Conservation (phyloP, 257 asterid genomes). For the Dorcoceras hygrometricum region DNA sequence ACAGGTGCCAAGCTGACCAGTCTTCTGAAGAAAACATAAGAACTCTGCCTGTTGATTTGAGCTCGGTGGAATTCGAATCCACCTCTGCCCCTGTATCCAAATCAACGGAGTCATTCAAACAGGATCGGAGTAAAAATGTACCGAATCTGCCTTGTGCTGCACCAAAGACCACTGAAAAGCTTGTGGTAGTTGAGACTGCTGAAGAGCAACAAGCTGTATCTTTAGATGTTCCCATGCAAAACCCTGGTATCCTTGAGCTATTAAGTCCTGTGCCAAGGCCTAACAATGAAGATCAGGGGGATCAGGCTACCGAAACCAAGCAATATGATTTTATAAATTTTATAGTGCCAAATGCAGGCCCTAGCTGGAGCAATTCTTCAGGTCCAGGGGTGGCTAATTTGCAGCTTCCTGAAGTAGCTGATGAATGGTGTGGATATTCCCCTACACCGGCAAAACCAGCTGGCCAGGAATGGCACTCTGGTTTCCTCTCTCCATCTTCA, state of each 20-base stretch:
- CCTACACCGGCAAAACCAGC: slow-evolving; percentile 50
- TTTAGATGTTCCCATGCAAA: slow-evolving; percentile 28
- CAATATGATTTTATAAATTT: slow-evolving; percentile 34
- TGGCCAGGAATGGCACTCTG: slow-evolving; percentile 54
- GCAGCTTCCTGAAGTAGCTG: slow-evolving; percentile 49
- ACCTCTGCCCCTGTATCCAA: slow-evolving; percentile 27
- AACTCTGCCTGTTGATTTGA: slow-evolving; percentile 34
- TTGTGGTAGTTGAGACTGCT: slow-evolving; percentile 19
- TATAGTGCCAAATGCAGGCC: slow-evolving; percentile 43
- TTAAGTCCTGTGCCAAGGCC: slow-evolving; percentile 48
- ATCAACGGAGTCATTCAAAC: slow-evolving; percentile 28
- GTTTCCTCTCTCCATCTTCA: slow-evolving; percentile 36
- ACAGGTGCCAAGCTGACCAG: slow-evolving; percentile 28
- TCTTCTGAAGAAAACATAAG: slow-evolving; percentile 44
- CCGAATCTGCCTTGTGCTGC: slow-evolving; percentile 36
- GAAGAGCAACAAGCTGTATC: slow-evolving; percentile 28
- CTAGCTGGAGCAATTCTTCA: slow-evolving; percentile 43
- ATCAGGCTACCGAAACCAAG: slow-evolving; percentile 39
- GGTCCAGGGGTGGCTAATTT: slow-evolving; percentile 37
- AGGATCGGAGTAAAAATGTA: slow-evolving; percentile 17
- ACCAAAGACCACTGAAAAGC: slow-evolving; percentile 16
- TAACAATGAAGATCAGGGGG: slow-evolving; percentile 36
- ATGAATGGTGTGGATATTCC: slow-evolving; percentile 54
- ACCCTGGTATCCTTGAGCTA: slow-evolving; percentile 35
- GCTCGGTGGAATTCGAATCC: slow-evolving; percentile 31